Conservation (phyloP, 2,329 filamentous ascomycete species). For the Trematosphaeria pertusa region DNA sequence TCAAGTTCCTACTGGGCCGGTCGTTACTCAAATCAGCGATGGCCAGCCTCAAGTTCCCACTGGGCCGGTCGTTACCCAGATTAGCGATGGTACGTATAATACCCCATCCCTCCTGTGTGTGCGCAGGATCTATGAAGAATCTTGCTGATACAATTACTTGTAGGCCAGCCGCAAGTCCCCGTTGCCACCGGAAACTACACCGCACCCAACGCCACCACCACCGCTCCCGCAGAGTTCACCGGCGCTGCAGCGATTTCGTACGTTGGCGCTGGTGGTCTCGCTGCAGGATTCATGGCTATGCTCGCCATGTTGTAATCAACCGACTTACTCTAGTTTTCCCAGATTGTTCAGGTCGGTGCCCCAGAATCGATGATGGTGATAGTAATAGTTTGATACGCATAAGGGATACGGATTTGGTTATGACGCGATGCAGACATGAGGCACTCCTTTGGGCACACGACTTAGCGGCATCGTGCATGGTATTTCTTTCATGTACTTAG, state of each 20-base stretch:
- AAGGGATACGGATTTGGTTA: too few species aligned
- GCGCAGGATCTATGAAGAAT: too few species aligned
- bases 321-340: too few species aligned
- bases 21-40: constrained; percentile 13
- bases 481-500: not conserved
- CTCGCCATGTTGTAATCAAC: constrained; percentile 39
- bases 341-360: too few species aligned
- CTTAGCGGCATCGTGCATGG: constrained; percentile 1
- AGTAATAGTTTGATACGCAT: too few species aligned
- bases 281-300: constrained; percentile 35
- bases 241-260: constrained; percentile 35
- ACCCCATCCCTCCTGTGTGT: not conserved
- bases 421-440: not conserved
- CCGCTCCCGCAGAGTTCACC: constrained; percentile 32
- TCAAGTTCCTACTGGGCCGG: constrained; percentile 11
- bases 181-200: constrained; percentile 18
- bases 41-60: constrained; percentile 7
- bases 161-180: constrained; percentile 19
- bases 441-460: constrained; percentile 5
- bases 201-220: constrained; percentile 18
- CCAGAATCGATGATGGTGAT: too few species aligned
- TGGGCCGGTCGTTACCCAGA: constrained; percentile 12
- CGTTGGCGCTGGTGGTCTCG: constrained; percentile 32
- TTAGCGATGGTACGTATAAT: constrained; percentile 9
- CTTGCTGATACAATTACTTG: constrained; percentile 18